Evolutionary conservation across 2,329 filamentous ascomycete species (phyloP).

Genomic region (Eutypella sp.): DNA sequence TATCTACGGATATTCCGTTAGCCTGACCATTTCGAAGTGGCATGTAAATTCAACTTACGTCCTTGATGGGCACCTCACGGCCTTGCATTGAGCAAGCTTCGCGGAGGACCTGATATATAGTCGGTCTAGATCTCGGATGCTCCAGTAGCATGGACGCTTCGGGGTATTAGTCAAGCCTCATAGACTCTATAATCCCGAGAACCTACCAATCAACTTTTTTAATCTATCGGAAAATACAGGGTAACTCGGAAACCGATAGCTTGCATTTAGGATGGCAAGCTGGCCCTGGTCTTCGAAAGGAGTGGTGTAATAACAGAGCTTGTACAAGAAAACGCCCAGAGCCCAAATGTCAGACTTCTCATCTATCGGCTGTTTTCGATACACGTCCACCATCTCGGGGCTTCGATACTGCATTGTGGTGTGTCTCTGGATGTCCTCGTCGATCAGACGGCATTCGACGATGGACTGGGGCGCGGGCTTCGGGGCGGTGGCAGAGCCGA

Average conservation of each 20-base stretch:
- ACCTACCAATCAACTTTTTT: constrained; percentile 82
- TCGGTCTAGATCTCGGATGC: constrained; percentile 71
- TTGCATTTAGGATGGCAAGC: constrained; percentile 94
- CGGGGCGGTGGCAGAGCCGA: constrained; percentile 84
- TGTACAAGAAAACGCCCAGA: constrained; percentile 89
- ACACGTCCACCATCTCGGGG: constrained; percentile 98
- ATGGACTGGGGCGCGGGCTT: constrained; percentile 80
- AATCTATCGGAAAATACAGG: constrained; percentile 85
- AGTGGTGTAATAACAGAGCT: constrained; percentile 98
- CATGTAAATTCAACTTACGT: constrained; percentile 54
- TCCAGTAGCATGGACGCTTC: constrained; percentile 86
- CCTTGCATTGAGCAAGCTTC: constrained; percentile 89
- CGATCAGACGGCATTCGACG: constrained; percentile 83
- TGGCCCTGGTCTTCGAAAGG: constrained; percentile 97
- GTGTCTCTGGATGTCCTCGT: constrained; percentile 95
- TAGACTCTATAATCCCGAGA: constrained; percentile 1
- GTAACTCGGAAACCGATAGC: constrained; percentile 84
- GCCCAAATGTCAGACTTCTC: constrained; percentile 99
- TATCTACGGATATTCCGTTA: constrained; percentile 47
- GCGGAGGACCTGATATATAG: constrained; percentile 87
- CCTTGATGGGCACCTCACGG: constrained; percentile 78
- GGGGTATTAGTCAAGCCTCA: constrained; percentile 15
- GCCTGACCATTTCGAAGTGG: constrained; percentile 1
- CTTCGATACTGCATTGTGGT: constrained; percentile 97
- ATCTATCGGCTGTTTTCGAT: constrained; percentile 91